Base-by-base conservation (phyloP, 306 rosid genomes). In the Lithocarpus polystachyus region DNA sequence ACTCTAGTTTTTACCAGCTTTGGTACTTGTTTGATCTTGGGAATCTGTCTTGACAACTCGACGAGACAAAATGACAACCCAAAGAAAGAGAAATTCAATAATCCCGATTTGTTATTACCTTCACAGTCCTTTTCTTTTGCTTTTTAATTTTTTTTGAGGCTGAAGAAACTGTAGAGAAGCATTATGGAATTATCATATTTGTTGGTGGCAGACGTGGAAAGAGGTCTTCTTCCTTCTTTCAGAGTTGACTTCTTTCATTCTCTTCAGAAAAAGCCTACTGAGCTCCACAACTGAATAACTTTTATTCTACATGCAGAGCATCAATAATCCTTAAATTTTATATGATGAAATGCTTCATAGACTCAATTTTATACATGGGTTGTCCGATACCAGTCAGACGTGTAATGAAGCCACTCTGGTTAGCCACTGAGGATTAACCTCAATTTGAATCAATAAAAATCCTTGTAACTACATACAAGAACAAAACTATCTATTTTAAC, bases 401-500 rank as follows among this genome's bases (percentile, higher is more conserved):
- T 61, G 64, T 70, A 71, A 77, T 77, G 79, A 77, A 72, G 60
- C 76, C 65, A 20, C n/a, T 68, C 67, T 75, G 51, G 71, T 73
- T 77, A 76, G 70, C 74, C 79, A 71, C 57, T 18, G 37, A 60
- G 48, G 31, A 40, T 57, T 35, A 35, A 75, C 71, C 82, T 62
- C 84, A 82, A 82, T 51, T 80, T 82, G 77, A 45, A 72, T 57
- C 52, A 84, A 77, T 61, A 60, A 35, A 68, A 83, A 81, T 71
- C 81, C 61, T 81, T 75, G 12, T 33, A 73, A 68, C 52, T 79
- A 74, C 22, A 60, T 52, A 80, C 74, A 79, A 57, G 77, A 82
- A 88, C 43, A 74, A 81, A 60, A 73, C 53, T 61, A 73, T 82
- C 80, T 45, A 80, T 48, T 86, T 77, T 74, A 80, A 88, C 88